Percentiles rank a stretch among this genome's conserved stretches.
These are phyloP conservation scores for Ogataea neopini DNA, from an alignment of 805 yeast species.

Conservation along the genomic window DNA sequence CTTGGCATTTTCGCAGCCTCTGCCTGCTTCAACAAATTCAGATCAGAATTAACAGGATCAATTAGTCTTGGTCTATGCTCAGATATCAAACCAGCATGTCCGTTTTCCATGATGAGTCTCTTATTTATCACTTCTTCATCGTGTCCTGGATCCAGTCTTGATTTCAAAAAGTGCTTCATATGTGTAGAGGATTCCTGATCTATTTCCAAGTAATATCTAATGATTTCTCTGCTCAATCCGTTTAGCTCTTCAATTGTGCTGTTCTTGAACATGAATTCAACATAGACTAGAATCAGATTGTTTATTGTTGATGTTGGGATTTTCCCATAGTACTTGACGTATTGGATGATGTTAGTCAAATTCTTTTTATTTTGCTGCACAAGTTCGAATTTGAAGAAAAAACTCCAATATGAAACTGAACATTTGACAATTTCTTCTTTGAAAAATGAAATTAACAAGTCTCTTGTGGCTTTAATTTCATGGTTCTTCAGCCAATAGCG, in stretches of 20 bases:
- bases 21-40: constrained; percentile 15
- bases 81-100: constrained; percentile 37
- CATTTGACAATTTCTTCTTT: constrained; percentile 36
- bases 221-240: constrained; percentile 25
- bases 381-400: constrained; percentile 55
- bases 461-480: constrained; percentile 28
- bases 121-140: constrained; percentile 34
- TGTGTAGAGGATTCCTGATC: constrained; percentile 35
- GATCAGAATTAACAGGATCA: constrained; percentile 38
- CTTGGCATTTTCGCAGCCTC: constrained; percentile 49
- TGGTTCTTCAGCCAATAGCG: constrained; percentile 26
- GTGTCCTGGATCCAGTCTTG: constrained; percentile 30
- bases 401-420: constrained; percentile 56
- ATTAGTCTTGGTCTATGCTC: constrained; percentile 45
- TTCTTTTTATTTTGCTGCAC: constrained; percentile 44
- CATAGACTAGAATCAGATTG: constrained; percentile 39
- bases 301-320: constrained; percentile 53
- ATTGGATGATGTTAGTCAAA: constrained; percentile 44
- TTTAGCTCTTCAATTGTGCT: constrained; percentile 24
- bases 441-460: constrained; percentile 27
- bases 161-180: constrained; percentile 35
- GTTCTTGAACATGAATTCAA: constrained; percentile 38
- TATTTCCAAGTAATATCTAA: constrained; percentile 31
- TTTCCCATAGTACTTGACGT: constrained; percentile 45
- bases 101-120: constrained; percentile 33